phyloP scores from a whole-genome alignment of 2,329 filamentous ascomycete species.

The Dactylella cylindrospora region DNA sequence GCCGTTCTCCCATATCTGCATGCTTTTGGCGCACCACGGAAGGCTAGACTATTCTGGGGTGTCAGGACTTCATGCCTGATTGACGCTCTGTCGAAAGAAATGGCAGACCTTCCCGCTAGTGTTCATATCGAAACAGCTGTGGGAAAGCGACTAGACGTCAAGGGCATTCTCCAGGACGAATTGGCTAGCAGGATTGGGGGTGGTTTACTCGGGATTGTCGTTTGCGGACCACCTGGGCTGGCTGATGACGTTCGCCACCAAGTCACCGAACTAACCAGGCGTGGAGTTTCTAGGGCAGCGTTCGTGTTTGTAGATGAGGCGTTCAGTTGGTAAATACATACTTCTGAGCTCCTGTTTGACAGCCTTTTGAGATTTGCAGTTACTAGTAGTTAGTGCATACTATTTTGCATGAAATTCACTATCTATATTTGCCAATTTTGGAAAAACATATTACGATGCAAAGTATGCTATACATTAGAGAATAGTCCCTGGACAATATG shows the following conservation, averaged over 20 bases:
- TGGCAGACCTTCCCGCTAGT: conserved; percentile 9
- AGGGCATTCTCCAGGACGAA: conserved; percentile 18
- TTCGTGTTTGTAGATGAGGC: conserved; percentile 24
- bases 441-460: too few relatives aligned
- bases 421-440: too few relatives aligned
- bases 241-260: conserved; percentile 21
- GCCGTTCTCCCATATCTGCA: conserved; percentile 48
- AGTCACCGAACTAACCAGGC: conserved; percentile 6
- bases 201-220: conserved; percentile 10
- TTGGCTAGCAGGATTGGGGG: background rate
- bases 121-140: conserved; percentile 12
- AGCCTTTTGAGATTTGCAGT: too few relatives aligned
- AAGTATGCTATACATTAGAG: too few relatives aligned
- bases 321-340: conserved; percentile 17
- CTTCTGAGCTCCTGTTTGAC: too few relatives aligned
- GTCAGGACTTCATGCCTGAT: conserved; percentile 6
- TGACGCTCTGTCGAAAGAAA: conserved; percentile 4
- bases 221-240: conserved; percentile 23
- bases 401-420: too few relatives aligned
- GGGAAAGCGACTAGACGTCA: conserved; percentile 11
- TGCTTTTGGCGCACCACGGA: conserved; percentile 9
- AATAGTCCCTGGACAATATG: too few relatives aligned
- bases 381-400: too few relatives aligned
- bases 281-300: conserved; percentile 4
- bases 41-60: conserved; percentile 21